phyloP scores from a whole-genome alignment of 495 filamentous ascomycete species.

The Daldinia vernicosa region DNA sequence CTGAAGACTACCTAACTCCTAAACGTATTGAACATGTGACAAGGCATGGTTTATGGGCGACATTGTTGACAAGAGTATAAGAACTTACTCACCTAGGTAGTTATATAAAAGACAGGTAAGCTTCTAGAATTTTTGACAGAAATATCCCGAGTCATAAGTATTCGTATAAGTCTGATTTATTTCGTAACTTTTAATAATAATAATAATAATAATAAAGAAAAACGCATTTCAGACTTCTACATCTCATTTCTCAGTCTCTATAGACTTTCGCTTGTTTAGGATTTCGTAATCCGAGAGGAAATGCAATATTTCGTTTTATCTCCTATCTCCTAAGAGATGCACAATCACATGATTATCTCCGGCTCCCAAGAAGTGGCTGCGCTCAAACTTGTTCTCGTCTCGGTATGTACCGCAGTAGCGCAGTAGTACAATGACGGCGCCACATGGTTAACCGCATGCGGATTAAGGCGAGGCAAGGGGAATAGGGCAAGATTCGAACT shows the following conservation, averaged over 20 bases:
- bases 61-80: background rate
- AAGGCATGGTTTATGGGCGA: background rate
- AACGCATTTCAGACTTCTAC: too few species aligned
- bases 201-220: too few species aligned
- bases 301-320: background rate
- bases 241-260: too few species aligned
- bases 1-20: background rate
- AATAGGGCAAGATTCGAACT: conserved; percentile 16
- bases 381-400: conserved; percentile 23
- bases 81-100: too few species aligned
- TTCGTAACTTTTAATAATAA: too few species aligned
- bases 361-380: background rate
- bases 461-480: background rate
- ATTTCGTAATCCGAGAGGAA: too few species aligned
- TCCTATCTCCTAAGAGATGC: conserved; percentile 4
- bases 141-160: too few species aligned
- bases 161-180: too few species aligned
- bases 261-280: too few species aligned
- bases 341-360: background rate
- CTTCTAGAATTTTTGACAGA: too few species aligned
- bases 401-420: conserved; percentile 17
- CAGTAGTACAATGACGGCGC: conserved; percentile 6
- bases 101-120: too few species aligned
- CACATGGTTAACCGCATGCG: conserved; percentile 30
- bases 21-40: background rate